Evolutionary conservation across 202 grass and related monocot species (phyloP).

Genomic region (Hordeum pubiflorum): DNA sequence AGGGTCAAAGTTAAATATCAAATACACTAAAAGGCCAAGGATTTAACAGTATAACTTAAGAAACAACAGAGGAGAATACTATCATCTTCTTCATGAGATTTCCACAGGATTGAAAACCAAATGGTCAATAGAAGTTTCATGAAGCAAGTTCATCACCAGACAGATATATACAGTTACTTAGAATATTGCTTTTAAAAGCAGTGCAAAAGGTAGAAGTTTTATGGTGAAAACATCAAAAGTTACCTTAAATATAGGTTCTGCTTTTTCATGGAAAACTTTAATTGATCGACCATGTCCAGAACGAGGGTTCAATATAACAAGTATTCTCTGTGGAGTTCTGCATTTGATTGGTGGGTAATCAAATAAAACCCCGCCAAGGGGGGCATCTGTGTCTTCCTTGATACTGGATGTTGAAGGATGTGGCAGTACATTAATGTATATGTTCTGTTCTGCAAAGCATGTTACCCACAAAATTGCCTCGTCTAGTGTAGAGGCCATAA

Average conservation of each 20-base stretch:
- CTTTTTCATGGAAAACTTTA: conserved; percentile 89
- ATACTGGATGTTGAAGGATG: conserved; percentile 45
- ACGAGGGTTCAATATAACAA: conserved; percentile 95
- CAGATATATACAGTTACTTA: neutral
- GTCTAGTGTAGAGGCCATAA: conserved; percentile 59
- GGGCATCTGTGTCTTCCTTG: conserved; percentile 45
- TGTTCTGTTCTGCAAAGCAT: conserved; percentile 84
- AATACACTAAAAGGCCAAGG: neutral
- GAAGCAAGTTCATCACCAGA: neutral
- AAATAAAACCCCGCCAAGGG: conserved; percentile 49
- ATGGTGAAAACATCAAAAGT: conserved; percentile 8
- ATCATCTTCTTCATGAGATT: neutral
- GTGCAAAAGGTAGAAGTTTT: neutral
- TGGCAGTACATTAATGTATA: conserved; percentile 65
- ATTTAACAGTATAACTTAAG: neutral
- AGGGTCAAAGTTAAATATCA: neutral
- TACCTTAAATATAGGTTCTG: conserved; percentile 98
- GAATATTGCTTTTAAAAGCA: neutral
- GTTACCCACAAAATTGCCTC: conserved; percentile 77
- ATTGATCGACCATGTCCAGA: conserved; percentile 89
- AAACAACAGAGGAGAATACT: neutral
- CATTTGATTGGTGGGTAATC: conserved; percentile 73
- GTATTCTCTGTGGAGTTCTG: conserved; percentile 63
- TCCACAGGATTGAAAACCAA: neutral
- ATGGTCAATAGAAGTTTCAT: conserved; percentile 7